Evolutionary conservation across 129 eudicot species (phyloP), one percentile per base, ranked within the genome.

Genomic region (Saussurea involucrata): DNA sequence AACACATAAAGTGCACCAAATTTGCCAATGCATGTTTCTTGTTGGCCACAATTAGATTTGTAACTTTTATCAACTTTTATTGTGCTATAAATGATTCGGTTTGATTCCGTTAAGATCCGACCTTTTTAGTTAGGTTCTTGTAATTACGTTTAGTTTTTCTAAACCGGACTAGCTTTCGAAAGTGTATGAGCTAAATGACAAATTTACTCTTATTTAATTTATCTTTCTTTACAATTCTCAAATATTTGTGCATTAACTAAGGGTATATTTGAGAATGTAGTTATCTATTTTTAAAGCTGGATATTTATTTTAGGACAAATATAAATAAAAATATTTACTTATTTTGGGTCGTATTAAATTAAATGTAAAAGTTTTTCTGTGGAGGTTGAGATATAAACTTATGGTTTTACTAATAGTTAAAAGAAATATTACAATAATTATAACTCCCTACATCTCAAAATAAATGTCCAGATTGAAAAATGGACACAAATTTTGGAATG

Each of bases 1-100:
- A 76, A 66, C 44, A 46, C 74, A 76, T 76, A 76, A 76, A 76
- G 80, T 66, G 73, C 66, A 76, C 65, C 66, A 27, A 66, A 66
- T 25, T 12, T 75, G 49, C 12, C 53, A 34, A 44, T 27, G 73
- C 49, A 53, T 76, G 73, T 76, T 66, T 68, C 57, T 46, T 44
- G 74, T 68, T 76, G 80, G 74, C 80, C 80, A 76, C 74, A 46
- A 24, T 37, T 67, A 66, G 53, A 66, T 76, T 32, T 55, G 49
- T 65, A 53, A 66, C 66, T 76, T 76, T 65, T 66, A 8, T 66
- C 17, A 44, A 65, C 31, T 28, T 46, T 46, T 3, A 17, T 63
- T 29, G 5, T 72, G 8, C 42, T 72, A 31, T 58, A 0, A 10
- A 21, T 73, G 34, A 20, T 66, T 66, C 44, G 32, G 15, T 20